phyloP scores from a whole-genome alignment of 2,329 filamentous ascomycete genomes.

The Leptographium procerum region DNA sequence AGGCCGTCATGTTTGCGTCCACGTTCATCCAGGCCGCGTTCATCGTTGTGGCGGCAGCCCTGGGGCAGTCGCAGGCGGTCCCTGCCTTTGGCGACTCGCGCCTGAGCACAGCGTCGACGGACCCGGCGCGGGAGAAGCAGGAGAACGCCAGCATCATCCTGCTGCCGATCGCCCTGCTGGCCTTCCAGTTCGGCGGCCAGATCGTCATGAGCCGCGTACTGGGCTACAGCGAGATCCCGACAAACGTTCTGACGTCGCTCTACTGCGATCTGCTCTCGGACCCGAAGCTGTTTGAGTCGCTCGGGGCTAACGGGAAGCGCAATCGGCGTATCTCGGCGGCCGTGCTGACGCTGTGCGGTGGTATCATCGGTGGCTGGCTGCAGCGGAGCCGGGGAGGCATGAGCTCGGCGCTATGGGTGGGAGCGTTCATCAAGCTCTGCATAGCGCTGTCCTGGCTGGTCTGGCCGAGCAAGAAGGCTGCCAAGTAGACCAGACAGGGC shows the following conservation, averaged over 20 bases:
- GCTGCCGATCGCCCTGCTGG: constrained; percentile 32
- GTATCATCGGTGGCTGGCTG: constrained; percentile 36
- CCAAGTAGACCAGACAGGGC: neutral
- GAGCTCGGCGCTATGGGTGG: constrained; percentile 39
- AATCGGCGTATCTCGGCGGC: constrained; percentile 40
- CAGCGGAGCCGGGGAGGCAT: constrained; percentile 37
- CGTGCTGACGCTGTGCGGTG: constrained; percentile 35
- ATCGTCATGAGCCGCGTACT: constrained; percentile 40
- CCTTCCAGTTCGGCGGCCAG: constrained; percentile 44
- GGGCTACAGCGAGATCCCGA: constrained; percentile 42
- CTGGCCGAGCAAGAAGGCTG: constrained; percentile 34
- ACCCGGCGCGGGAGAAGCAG: constrained; percentile 27
- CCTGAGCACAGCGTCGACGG: constrained; percentile 21
- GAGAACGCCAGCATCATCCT: constrained; percentile 26
- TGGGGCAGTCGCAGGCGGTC: constrained; percentile 35
- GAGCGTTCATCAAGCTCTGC: constrained; percentile 40
- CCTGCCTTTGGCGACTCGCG: constrained; percentile 25
- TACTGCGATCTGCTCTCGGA: constrained; percentile 44
- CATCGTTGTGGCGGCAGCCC: constrained; percentile 38
- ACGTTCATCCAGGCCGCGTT: constrained; percentile 42
- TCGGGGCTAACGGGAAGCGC: constrained; percentile 34
- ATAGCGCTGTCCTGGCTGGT: constrained; percentile 48
- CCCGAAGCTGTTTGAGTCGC: constrained; percentile 31
- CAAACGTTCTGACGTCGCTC: constrained; percentile 42
- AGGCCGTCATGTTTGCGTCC: constrained; percentile 53